Base-by-base conservation (phyloP, 1,284 basidiomycete genomes). In the Trichosporon asahii region DNA sequence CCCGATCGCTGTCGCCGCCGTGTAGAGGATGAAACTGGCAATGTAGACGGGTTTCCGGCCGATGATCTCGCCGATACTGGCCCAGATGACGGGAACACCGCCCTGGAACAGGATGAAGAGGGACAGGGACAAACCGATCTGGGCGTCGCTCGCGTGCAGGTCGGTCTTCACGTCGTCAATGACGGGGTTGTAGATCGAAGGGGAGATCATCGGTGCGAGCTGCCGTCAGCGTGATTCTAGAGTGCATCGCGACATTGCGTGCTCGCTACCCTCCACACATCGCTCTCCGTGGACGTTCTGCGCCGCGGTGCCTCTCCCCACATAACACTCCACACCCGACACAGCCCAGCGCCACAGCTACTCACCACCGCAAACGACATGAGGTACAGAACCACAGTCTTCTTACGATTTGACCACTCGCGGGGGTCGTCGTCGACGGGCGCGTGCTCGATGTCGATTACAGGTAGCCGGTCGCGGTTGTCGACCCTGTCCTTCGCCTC, bases 1-100 rank as follows among this genome's bases (percentile, higher is more conserved):
- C 0, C 88, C 88, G 3, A 90, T 86, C 9, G 88, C 85, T n/a
- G 89, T 88, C 9, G 88, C 91, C 2, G 89, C 77, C 6, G 86
- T 85, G 73, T 90, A 91, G 9, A 92, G 81, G 46, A 77, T 73
- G 67, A 83, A 83, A 1, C 91, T 89, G 1, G 86, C 76, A 3
- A 92, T 76, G 77, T 93, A 93, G 7, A 92, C 88, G 23, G 87
- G 76, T 89, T 91, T 93, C 64, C 93, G 85, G 6, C 92, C 93
- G 73, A 89, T 89, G 65, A 95, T 87, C 79, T 95, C 92, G 67
- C 89, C 90, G 2, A 77, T 73, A 3, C 76, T 74, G 12, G 79
- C 77, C 79, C 80, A 82, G 3, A 80, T 55, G 6, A 82, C 74
- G 18, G 83, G 82, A 15, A 78, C 76, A 18, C 73, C 72, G 6